A percentile compares a stretch with the other conserved stretches of the same genome.
Conservation (phyloP, 164 flowering plant species). For the Pachysandra terminalis region DNA sequence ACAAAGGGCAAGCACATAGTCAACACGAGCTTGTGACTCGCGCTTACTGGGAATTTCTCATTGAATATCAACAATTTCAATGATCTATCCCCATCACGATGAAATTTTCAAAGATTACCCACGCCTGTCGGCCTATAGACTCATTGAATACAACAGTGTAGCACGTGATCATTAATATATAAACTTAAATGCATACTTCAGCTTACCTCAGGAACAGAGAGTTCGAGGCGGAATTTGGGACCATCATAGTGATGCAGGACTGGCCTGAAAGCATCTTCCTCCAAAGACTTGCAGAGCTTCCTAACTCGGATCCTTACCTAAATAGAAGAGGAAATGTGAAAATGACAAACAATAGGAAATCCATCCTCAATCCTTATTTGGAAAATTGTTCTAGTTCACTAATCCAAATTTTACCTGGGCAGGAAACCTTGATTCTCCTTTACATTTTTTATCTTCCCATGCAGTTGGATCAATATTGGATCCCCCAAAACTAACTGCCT, state of each 20-base stretch:
- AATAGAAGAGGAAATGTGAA: neutral
- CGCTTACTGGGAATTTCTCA: too few relatives aligned
- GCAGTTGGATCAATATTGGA: conserved; percentile 89
- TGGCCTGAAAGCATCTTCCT: conserved; percentile 86
- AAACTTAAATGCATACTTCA: neutral
- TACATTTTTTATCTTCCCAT: conserved; percentile 90
- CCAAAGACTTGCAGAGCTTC: conserved; percentile 68
- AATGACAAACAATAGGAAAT: neutral
- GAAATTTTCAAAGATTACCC: too few relatives aligned
- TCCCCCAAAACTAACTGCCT: conserved; percentile 86
- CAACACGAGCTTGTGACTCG: too few relatives aligned
- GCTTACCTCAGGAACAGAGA: conserved; percentile 79
- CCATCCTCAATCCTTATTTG: neutral
- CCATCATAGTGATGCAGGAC: conserved; percentile 83
- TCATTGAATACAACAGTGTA: too few relatives aligned
- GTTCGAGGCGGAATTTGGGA: conserved; percentile 84
- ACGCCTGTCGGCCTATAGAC: too few relatives aligned
- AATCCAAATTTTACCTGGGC: conserved; percentile 62
- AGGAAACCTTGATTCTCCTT: conserved; percentile 88
- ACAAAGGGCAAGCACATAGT: too few relatives aligned
- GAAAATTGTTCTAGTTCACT: neutral
- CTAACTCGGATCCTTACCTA: conserved; percentile 69
- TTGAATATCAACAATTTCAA: too few relatives aligned
- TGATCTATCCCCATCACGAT: too few relatives aligned
- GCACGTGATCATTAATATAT: too few relatives aligned